Base-by-base conservation (phyloP, 2,329 filamentous ascomycete genomes). In the Aureobasidium zeae region DNA sequence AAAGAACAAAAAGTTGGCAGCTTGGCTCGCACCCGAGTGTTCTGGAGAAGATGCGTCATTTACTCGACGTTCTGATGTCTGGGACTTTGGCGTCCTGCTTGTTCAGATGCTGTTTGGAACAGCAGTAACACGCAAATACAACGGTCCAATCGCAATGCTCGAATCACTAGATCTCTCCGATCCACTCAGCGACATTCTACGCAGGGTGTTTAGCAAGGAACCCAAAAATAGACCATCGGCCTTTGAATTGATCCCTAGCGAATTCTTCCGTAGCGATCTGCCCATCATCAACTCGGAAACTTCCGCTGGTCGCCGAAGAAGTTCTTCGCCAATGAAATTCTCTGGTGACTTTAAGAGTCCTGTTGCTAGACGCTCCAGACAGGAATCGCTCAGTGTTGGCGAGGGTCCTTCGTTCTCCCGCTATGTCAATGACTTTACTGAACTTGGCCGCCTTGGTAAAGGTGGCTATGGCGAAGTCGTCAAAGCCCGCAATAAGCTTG, bases 391-490 rank as follows among this genome's bases (percentile, higher is more conserved):
- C 2, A 56, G 49, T 35, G 31, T 51, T 11, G 38, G 48, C 13
- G 59, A 60, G n/a, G 48, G 39, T 47, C 26, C 36, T 11, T 30
- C 21, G 8, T 34, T 53, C 32, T 93, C 86, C 1, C 77, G 89
- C 49, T 98, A 94, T 58, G 76, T 74, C 9, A 83, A 83, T 55
- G 91, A 96, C 54, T 98, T 94, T 63, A 80, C 88, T 13, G 88
- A 96, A 63, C 81, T 91, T 57, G 86, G 86, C 11, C 77, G 84
- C 4, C 71, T 98, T 10, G 91, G 91, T 3, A 93, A 89, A 60
- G 91, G 91, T 31, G 91, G 89, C 0, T 98, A 94, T 63, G 91
- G 91, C 4, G 86, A 95, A 63, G 91, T 98, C 16, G 86, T 96
- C 44, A 93, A 94, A 61, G 89, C 89, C 2, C 77, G 89, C 22